These are phyloP conservation scores for Martiniozyma abietophila DNA, from an alignment of 805 yeast genomes.

Conservation along the genomic window DNA sequence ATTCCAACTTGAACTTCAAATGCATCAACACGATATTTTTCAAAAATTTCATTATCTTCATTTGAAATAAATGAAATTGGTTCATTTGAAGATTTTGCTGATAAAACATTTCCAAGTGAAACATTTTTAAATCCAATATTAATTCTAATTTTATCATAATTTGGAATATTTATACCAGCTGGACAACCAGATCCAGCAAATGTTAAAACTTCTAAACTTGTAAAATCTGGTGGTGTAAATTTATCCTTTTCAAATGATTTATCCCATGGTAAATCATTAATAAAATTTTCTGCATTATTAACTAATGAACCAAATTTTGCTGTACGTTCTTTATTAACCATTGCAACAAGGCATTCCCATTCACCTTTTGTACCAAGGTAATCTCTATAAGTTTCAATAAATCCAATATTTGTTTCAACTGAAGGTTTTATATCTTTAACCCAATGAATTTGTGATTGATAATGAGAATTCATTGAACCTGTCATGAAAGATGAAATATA, in stretches of 20 bases:
- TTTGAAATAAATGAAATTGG: constrained; percentile 58
- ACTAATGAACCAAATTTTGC: constrained; percentile 69
- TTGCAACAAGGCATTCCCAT: constrained; percentile 87
- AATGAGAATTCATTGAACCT: constrained; percentile 81
- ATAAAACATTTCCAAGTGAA: constrained; percentile 76
- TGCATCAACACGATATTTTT: constrained; percentile 68
- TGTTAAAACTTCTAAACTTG: constrained; percentile 80
- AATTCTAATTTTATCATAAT: constrained; percentile 81
- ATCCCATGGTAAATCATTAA: constrained; percentile 70
- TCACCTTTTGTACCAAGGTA: constrained; percentile 90
- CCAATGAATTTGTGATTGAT: constrained; percentile 78
- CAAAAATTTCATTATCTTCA: constrained; percentile 45
- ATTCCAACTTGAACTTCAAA: constrained; percentile 93
- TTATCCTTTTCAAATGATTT: constrained; percentile 65
- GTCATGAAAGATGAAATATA: constrained; percentile 66
- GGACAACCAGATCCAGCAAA: constrained; percentile 89
- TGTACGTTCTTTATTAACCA: constrained; percentile 83
- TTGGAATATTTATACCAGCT: constrained; percentile 89
- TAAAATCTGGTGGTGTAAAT: constrained; percentile 90
- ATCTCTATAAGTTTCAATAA: constrained; percentile 88
- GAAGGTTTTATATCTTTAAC: constrained; percentile 77
- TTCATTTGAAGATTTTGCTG: constrained; percentile 62
- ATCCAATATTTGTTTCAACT: constrained; percentile 77
- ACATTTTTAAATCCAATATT: constrained; percentile 84
- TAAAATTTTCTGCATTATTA: constrained; percentile 52